Base-by-base conservation (phyloP, 2,329 filamentous ascomycete species). In the Myriosclerotinia scirpicola region DNA sequence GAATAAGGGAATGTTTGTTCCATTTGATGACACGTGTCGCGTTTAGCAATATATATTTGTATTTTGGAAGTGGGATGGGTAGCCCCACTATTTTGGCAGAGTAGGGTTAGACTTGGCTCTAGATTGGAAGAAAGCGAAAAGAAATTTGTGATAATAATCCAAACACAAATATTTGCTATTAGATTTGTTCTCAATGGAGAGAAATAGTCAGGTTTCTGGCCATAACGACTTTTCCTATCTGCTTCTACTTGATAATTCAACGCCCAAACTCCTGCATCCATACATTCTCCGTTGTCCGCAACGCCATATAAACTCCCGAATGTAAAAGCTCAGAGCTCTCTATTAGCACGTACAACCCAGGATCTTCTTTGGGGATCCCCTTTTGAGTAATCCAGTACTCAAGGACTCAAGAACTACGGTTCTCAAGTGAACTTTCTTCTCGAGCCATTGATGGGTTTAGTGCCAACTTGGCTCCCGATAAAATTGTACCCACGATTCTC, bases 351-450 rank as follows among this genome's bases (percentile, higher is more conserved):
- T 8, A 26, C 12, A 30, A 2, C 17, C 22, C 38, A 20, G 9
- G 3, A 1, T 34, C 34, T 15, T 40, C 40, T 58, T 60, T 22
- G 8, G 30, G 30, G 30, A 5, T 34, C 30, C 30, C 30, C 30
- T 34, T 15, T 15, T 44, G 15, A 14, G 5, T 15, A 6, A 17
- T 44, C 12, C 9, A 14, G 48, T 36, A 36, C 44, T 38, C 44
- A 30, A 4, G 5, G 56, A 34, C 15, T 12, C 50, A 12, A 0
- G 30, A 26, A 50, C n/a, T 20, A 38, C 3, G 15, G 12, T 11
- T 38, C 58, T 60, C 58, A 11, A 50, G 58, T 60, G 58, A 60
- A 30, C 17, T 12, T 38, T 38, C 58, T 38, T 38, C 44, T 50
- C 34, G 11, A 17, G 44, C 38, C 14, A 15, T 52, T 3, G 6